Evolutionary conservation across 805 yeast genomes (phyloP).

Genomic region (Saccharomycopsis javanensis): DNA sequence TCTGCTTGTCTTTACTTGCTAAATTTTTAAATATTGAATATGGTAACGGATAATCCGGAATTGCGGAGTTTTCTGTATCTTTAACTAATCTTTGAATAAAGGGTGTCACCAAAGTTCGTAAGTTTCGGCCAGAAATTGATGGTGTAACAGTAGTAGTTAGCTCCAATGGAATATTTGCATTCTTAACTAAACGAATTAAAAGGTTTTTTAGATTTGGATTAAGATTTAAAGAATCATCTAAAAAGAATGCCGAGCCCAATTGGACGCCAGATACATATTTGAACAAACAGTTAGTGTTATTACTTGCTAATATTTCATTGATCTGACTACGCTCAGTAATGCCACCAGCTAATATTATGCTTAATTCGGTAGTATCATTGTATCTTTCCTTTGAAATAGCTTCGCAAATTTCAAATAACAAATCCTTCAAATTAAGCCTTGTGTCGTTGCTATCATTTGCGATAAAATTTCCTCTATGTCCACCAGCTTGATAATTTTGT

Average conservation of each 20-base stretch:
- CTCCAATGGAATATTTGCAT: slow-evolving; percentile 22
- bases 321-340: slow-evolving; percentile 30
- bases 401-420: neutral
- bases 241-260: slow-evolving; percentile 43
- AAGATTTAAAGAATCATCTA: neutral
- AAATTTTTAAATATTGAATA: slow-evolving; percentile 22
- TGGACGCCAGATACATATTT: slow-evolving; percentile 45
- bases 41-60: slow-evolving; percentile 25
- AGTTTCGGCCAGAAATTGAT: slow-evolving; percentile 32
- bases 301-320: slow-evolving; percentile 10
- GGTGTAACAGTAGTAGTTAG: slow-evolving; percentile 26
- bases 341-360: slow-evolving; percentile 47
- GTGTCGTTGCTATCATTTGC: slow-evolving; percentile 26
- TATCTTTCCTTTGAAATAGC: slow-evolving; percentile 12
- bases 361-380: slow-evolving; percentile 18
- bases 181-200: slow-evolving; percentile 13
- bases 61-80: neutral
- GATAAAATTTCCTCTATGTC: slow-evolving; percentile 46
- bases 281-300: slow-evolving; percentile 22
- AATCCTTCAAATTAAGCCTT: slow-evolving; percentile 17
- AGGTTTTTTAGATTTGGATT: neutral
- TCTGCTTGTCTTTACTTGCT: slow-evolving; percentile 4
- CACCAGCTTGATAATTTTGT: slow-evolving; percentile 60
- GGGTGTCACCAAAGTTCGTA: slow-evolving; percentile 31
- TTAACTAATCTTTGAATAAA: slow-evolving; percentile 25